phyloP scores from a whole-genome alignment of 306 rosid genomes.

The Dicorynia guianensis region DNA sequence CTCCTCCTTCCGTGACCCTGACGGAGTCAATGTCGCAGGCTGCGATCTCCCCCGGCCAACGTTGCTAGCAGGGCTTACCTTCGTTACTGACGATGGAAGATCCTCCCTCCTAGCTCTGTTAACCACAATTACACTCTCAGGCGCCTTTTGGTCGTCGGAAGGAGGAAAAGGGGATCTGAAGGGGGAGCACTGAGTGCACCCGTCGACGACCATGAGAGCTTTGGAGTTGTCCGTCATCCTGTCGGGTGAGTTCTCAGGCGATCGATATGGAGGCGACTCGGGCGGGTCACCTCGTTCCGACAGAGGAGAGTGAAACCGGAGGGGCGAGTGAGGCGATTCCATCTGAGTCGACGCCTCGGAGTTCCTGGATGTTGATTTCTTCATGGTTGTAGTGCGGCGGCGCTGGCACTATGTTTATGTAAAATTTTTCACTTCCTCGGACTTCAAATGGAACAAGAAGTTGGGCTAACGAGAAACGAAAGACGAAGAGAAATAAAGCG shows the following conservation, averaged over 20 bases:
- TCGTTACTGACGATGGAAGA: constrained; percentile 27
- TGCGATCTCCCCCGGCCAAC: constrained; percentile 27
- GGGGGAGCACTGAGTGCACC: constrained; percentile 46
- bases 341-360: constrained; percentile 59
- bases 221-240: constrained; percentile 54
- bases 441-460: constrained; percentile 29
- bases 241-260: constrained; percentile 60
- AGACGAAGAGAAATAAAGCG: neutral
- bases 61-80: constrained; percentile 49
- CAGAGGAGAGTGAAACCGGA: constrained; percentile 59
- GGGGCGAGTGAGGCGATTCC: constrained; percentile 62
- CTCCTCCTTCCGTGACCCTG: constrained; percentile 49
- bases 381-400: constrained; percentile 50
- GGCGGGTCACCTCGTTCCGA: constrained; percentile 60
- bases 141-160: constrained; percentile 21
- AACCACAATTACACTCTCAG: constrained; percentile 39
- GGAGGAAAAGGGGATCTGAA: constrained; percentile 26
- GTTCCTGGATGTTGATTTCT: constrained; percentile 63
- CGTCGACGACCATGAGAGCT: constrained; percentile 58
- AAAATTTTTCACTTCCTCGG: constrained; percentile 16
- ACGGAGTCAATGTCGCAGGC: constrained; percentile 22
- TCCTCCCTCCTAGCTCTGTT: constrained; percentile 42
- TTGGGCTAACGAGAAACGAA: too few relatives aligned
- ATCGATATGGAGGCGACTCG: constrained; percentile 62
- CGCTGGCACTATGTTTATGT: constrained; percentile 38